Conservation (phyloP, 1,284 basidiomycete genomes). For the Cutaneotrichosporon cyanovorans region DNA sequence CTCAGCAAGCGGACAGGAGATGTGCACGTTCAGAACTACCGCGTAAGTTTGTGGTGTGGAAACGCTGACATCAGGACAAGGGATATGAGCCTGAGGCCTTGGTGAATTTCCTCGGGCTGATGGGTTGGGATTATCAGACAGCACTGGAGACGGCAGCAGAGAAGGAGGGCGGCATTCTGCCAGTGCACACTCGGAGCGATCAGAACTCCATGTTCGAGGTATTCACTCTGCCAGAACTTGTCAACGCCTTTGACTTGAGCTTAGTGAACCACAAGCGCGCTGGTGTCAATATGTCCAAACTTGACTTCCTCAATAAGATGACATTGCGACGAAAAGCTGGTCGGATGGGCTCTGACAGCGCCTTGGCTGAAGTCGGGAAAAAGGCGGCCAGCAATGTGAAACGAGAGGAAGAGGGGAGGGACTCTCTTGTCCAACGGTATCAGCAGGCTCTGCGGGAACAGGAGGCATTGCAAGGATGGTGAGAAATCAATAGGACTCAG, state of each 20-base stretch:
- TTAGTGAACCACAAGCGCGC: conserved; percentile 39
- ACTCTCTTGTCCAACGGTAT: conserved; percentile 28
- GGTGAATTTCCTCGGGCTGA: conserved; percentile 85
- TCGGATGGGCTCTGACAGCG: conserved; percentile 34
- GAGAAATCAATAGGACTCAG: conserved; percentile 8
- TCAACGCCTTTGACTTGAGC: conserved; percentile 32
- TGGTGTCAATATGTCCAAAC: conserved; percentile 36
- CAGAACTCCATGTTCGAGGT: conserved; percentile 35
- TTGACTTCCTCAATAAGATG: conserved; percentile 46
- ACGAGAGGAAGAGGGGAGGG: conserved; percentile 11
- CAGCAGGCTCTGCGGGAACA: conserved; percentile 31
- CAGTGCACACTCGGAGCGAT: conserved; percentile 37
- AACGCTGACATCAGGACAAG: conserved; percentile 33
- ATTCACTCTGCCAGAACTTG: conserved; percentile 35
- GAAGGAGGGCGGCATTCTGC: conserved; percentile 16
- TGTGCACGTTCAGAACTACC: conserved; percentile 76
- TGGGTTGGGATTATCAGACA: conserved; percentile 72
- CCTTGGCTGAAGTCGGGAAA: conserved; percentile 31
- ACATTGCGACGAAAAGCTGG: conserved; percentile 36
- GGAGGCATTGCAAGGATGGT: conserved; percentile 28
- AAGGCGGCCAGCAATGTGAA: neutral
- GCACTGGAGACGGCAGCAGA: conserved; percentile 7
- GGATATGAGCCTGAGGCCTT: conserved; percentile 89
- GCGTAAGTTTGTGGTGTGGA: conserved; percentile 50
- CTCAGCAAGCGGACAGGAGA: conserved; percentile 91